Percentiles rank a stretch among this genome's conserved stretches.
phyloP scores from a whole-genome alignment of 352 stramenopile genomes.

The Phytophthora fragariaefolia region DNA sequence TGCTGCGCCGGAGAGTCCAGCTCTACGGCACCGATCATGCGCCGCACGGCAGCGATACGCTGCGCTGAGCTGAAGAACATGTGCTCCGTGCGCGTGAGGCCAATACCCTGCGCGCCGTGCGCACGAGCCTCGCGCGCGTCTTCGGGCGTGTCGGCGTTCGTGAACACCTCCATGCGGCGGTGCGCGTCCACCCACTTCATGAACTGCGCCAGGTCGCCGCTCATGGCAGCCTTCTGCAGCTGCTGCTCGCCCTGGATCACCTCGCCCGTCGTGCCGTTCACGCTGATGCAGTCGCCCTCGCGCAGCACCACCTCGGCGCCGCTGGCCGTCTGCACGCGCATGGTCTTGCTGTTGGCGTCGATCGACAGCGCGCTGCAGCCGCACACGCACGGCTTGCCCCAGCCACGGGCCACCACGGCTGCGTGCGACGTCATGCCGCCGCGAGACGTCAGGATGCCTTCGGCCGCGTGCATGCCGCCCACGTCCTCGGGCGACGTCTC shows the following conservation, averaged over 20 bases:
- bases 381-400: slow-evolving; percentile 33
- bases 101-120: slow-evolving; percentile 30
- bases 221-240: slow-evolving; percentile 28
- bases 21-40: slow-evolving; percentile 38
- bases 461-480: slow-evolving; percentile 31
- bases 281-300: slow-evolving; percentile 34
- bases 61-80: slow-evolving; percentile 36
- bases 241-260: slow-evolving; percentile 34
- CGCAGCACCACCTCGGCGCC: slow-evolving; percentile 22
- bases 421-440: slow-evolving; percentile 9
- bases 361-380: slow-evolving; percentile 30
- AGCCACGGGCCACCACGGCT: not conserved
- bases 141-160: slow-evolving; percentile 31
- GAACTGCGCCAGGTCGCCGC: slow-evolving; percentile 28
- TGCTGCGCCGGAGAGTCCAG: slow-evolving; percentile 32
- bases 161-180: slow-evolving; percentile 37
- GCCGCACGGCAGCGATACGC: slow-evolving; percentile 24
- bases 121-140: slow-evolving; percentile 28
- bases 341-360: slow-evolving; percentile 31
- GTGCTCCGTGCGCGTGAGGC: slow-evolving; percentile 33
- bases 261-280: slow-evolving; percentile 32
- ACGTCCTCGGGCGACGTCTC: slow-evolving; percentile 34
- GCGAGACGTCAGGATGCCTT: slow-evolving; percentile 37
- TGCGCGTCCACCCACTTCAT: slow-evolving; percentile 38
- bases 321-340: slow-evolving; percentile 11